These are phyloP conservation scores for Coemansia sp. DNA, from an alignment of 192 early-diverging fungal species.

Conservation along the genomic window DNA sequence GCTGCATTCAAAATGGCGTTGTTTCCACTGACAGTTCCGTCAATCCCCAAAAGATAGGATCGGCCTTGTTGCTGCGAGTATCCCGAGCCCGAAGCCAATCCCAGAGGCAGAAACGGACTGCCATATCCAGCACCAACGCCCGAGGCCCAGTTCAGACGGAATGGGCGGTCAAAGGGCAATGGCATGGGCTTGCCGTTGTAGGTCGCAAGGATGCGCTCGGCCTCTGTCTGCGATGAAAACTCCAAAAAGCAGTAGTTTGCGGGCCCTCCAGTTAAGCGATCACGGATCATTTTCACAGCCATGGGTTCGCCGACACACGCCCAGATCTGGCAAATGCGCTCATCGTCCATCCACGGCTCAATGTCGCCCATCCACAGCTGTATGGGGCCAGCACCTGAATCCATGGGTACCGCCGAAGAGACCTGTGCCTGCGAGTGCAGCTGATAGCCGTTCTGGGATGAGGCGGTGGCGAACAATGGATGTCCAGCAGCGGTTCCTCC, in stretches of 20 bases:
- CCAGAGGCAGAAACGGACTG: background rate
- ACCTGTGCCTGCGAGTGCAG: constrained; percentile 11
- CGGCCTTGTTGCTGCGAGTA: background rate
- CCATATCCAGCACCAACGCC: constrained; percentile 63
- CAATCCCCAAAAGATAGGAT: background rate
- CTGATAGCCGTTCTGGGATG: constrained; percentile 15
- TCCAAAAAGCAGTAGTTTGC: constrained; percentile 96
- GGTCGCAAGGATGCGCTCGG: constrained; percentile 68
- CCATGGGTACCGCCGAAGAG: background rate
- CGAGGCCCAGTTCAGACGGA: constrained; percentile 97
- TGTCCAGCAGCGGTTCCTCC: background rate
- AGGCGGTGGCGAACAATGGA: background rate
- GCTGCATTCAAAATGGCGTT: background rate
- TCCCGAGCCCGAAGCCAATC: background rate
- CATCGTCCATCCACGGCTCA: constrained; percentile 98
- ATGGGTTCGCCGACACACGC: constrained; percentile 81
- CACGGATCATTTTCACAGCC: constrained; percentile 91
- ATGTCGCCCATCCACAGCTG: constrained; percentile 90
- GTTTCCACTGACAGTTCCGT: constrained; percentile 1
- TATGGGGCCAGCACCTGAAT: constrained; percentile 11
- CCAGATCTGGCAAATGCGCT: constrained; percentile 85
- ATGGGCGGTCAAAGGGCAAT: constrained; percentile 68
- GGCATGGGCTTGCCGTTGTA: constrained; percentile 85
- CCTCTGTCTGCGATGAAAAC: constrained; percentile 66
- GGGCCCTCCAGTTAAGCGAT: constrained; percentile 75